Evolutionary conservation across 805 yeast genomes (phyloP), one percentile per base, ranked within the genome.

Genomic region (Ogataea philodendri): DNA sequence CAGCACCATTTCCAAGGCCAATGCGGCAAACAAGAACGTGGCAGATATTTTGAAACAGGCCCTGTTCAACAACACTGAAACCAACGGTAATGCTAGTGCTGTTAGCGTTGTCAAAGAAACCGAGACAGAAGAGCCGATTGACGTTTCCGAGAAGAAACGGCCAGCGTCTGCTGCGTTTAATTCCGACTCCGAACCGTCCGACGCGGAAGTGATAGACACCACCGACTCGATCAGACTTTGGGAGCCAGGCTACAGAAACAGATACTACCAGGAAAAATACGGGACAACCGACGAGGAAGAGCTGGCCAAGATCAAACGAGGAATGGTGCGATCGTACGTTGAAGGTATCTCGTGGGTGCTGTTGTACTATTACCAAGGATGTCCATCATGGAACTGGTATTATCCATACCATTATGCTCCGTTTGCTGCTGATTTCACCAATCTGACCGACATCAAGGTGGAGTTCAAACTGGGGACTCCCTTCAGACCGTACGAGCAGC

Each of bases 361-460:
- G 45, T 63, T 86, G 35, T 93, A 93, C 59, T 93, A 93, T 63
- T 90, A 86, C 60, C 97, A 93, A 61, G 97, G 97, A 2, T 90
- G 97, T 63, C 95, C 96, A 0, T 90, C 97, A 0, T 93, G 99
- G 99, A 81, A 81, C 37, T 93, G 98, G 98, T 93, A 78, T 60
- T 93, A 82, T 52, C 98, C 97, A 0, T 90, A 81, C 57, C 97
- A 93, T 56, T 94, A 93, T 64, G 97, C 98, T 0, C 99, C 99
- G 15, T 89, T 93, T 69, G 97, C 97, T 0, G 73, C 81, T 5
- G 99, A 93, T 59, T 84, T 93, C 52, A 67, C 60, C 2, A 74
- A 78, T 30, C 54, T 83, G 26, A 55, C 59, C 8, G 74, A 69
- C 6, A 55, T 79, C 10, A 66, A 78, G 1, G 68, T 87, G 13